A percentile compares a stretch with the other conserved stretches of the same genome.
Evolutionary conservation across 2,329 filamentous ascomycete genomes (phyloP).

Genomic region (Cylindrodendrum hubeiense): DNA sequence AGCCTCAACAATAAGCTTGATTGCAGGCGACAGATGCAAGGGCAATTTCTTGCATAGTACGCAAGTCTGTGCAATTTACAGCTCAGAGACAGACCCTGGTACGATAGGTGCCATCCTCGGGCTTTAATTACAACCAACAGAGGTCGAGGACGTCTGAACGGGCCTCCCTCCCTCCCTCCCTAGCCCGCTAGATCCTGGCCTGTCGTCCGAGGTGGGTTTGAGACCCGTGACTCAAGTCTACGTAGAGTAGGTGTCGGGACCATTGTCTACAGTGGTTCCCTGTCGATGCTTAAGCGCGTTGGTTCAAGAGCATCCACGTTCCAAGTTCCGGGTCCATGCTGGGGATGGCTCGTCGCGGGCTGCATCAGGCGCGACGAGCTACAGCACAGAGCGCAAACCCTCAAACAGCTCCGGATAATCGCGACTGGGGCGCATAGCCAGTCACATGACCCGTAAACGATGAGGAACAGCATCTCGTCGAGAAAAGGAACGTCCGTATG

Average conservation of each 20-base stretch:
- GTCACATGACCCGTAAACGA: background rate
- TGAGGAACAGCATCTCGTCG: background rate
- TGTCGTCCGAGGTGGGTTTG: background rate
- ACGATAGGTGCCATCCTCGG: background rate
- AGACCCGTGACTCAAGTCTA: background rate
- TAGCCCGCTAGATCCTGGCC: background rate
- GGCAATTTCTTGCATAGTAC: background rate
- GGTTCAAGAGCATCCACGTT: background rate
- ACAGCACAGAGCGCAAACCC: background rate
- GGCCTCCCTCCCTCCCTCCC: background rate
- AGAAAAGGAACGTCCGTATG: background rate
- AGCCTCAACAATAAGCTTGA: background rate
- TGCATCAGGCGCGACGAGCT: background rate
- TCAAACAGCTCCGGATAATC: background rate
- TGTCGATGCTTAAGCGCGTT: slow-evolving; percentile 2
- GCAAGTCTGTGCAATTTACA: background rate
- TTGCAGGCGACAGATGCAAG: background rate
- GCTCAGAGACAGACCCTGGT: background rate
- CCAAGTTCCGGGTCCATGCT: background rate
- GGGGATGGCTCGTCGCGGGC: background rate
- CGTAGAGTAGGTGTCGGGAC: background rate
- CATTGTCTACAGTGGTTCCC: background rate
- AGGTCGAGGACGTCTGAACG: background rate
- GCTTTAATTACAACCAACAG: background rate
- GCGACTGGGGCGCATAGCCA: background rate